Base-by-base conservation (phyloP, 257 asterid genomes). In the Echites panduratus region DNA sequence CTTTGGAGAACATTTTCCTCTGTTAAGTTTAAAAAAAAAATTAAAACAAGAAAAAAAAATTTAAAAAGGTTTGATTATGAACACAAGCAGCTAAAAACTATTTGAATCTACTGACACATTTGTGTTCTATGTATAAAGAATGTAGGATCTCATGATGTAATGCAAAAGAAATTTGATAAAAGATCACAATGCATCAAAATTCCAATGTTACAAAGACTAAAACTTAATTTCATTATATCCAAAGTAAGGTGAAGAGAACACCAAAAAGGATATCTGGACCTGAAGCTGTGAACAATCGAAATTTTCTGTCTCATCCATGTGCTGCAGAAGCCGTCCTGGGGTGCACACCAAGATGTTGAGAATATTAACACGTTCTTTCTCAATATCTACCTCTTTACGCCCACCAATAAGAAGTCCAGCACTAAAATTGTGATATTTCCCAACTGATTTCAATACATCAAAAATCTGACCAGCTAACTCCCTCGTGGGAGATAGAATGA, bases 381-480 rank as follows among this genome's bases (percentile, higher is more conserved):
- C 99, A 1, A 79, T 54, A 71, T 82, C 98, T 66, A 95, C 93
- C 82, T 89, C 97, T 77, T 85, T 88, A 68, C 98, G 92, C 61
- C 99, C 99, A 74, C 99, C 99, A 69, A 95, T 92, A 63, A 95
- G 82, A 81, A 95, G 96, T 67, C 99, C 98, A 82, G 98, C 98
- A 78, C 98, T 90, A 75, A 95, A 89, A 19, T 89, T 94, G 61
- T 95, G 99, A 82, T 81, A 75, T 82, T 76, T 89, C 61, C 99
- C 99, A 52, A 90, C 99, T 66, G 89, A 75, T 71, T 84, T 86
- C 32, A 95, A 76, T 63, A 90, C 96, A 45, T 89, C 91, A 75
- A 92, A 95, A 73, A 86, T 89, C 82, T 95, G 99, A 24, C 84
- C 84, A 20, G 91, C 96, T 77, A 95, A 80, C 80, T 95, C 99